A percentile compares a stretch with the other conserved stretches of the same genome.
These are phyloP conservation scores for Theileria annulata DNA, from an alignment of 169 alveolate genomes.

Conservation along the genomic window DNA sequence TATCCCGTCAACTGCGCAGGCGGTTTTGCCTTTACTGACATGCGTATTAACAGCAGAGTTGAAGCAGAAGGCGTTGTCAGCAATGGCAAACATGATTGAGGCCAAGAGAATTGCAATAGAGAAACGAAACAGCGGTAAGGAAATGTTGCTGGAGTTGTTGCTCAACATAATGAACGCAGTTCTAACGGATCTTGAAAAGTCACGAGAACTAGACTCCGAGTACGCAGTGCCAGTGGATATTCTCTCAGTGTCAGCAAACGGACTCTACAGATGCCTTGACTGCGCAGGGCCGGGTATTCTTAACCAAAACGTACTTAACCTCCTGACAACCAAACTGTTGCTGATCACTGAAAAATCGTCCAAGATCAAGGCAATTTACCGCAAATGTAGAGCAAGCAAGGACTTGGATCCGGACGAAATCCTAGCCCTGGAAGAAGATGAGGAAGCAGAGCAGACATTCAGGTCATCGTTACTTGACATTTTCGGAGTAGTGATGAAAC, in stretches of 20 bases:
- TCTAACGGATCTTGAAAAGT: slow-evolving; percentile 49
- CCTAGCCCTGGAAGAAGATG: slow-evolving; percentile 71
- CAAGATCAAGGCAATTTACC: slow-evolving; percentile 59
- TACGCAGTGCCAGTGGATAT: slow-evolving; percentile 62
- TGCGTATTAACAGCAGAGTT: slow-evolving; percentile 78
- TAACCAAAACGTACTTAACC: slow-evolving; percentile 27
- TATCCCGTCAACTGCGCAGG: slow-evolving; percentile 73
- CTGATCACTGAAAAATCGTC: slow-evolving; percentile 55
- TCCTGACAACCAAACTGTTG: slow-evolving; percentile 41
- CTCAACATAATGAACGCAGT: slow-evolving; percentile 55
- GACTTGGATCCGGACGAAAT: slow-evolving; percentile 80
- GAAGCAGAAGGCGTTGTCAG: slow-evolving; percentile 76
- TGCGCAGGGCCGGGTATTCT: slow-evolving; percentile 79
- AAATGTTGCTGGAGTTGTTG: slow-evolving; percentile 70
- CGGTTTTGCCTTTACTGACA: slow-evolving; percentile 74
- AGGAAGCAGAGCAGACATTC: slow-evolving; percentile 77
- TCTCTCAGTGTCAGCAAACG: slow-evolving; percentile 73
- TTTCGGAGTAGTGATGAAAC: slow-evolving; percentile 75
- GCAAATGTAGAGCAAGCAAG: slow-evolving; percentile 65
- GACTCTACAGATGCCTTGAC: slow-evolving; percentile 75
- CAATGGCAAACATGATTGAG: slow-evolving; percentile 81
- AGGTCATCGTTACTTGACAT: slow-evolving; percentile 78
- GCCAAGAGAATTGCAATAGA: slow-evolving; percentile 74
- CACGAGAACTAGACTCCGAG: slow-evolving; percentile 65
- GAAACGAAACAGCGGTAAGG: slow-evolving; percentile 64